A percentile compares a stretch with the other conserved stretches of the same genome.
phyloP scores from a whole-genome alignment of 176 grass and related monocot species.

The Neostapfia colusana region DNA sequence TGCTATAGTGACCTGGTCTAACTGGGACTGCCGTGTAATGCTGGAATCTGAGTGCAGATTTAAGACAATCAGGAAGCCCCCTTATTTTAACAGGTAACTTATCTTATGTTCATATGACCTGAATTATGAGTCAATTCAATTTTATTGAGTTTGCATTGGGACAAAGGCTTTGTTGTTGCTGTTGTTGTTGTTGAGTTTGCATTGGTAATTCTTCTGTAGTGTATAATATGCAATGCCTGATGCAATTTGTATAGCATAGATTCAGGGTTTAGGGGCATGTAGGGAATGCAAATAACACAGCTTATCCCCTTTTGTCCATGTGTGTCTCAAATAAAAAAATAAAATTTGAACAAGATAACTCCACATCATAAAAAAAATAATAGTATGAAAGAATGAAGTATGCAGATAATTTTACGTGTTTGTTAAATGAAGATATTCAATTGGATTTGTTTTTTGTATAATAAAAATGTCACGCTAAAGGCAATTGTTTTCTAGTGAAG shows the following conservation, averaged over 20 bases:
- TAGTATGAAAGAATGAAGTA: neutral
- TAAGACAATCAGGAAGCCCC: conserved; percentile 90
- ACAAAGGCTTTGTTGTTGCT: no score
- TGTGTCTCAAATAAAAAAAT: neutral
- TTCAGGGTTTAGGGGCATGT: neutral
- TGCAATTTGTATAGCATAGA: neutral
- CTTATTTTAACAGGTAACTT: conserved; percentile 84
- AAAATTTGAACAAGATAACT: neutral
- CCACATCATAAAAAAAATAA: neutral
- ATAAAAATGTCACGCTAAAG: conserved; percentile 1
- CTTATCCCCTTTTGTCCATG: neutral
- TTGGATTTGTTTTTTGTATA: neutral
- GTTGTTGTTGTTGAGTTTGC: neutral
- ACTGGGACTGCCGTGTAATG: conserved; percentile 95
- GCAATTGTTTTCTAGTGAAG: neutral
- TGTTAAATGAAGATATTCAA: neutral
- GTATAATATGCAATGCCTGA: neutral
- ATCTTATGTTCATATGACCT: conserved; percentile 2
- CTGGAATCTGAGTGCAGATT: conserved; percentile 92
- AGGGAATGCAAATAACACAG: neutral
- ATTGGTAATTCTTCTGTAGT: neutral
- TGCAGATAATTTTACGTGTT: neutral
- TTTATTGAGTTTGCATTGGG: neutral
- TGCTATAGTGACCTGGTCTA: conserved; percentile 90
- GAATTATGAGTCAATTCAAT: conserved; percentile 3